A percentile compares a stretch with the other conserved stretches of the same genome.
Conservation (phyloP, 2,329 filamentous ascomycete genomes). For the Calonectria hongkongensis region DNA sequence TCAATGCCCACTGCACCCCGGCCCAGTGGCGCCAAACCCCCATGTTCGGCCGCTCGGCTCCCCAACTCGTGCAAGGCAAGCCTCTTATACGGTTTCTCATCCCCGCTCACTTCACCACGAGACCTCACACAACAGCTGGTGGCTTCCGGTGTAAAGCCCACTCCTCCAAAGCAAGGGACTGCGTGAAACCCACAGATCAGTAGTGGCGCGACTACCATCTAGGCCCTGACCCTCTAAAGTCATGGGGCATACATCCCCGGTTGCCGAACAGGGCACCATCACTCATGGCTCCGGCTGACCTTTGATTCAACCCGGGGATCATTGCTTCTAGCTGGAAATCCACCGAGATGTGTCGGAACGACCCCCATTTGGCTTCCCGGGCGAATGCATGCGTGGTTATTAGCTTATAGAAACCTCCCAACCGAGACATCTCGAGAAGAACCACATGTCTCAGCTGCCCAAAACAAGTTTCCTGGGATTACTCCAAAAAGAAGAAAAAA, state of each 20-base stretch:
- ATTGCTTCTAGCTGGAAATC: constrained; percentile 15
- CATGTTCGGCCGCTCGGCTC: not conserved
- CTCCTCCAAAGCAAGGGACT: constrained; percentile 10
- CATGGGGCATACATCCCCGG: constrained; percentile 32
- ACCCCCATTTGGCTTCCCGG: constrained; percentile 27
- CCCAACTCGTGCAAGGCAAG: not conserved
- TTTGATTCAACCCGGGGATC: constrained; percentile 23
- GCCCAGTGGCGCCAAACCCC: not conserved
- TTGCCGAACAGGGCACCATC: constrained; percentile 1
- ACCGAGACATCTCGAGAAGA: not conserved
- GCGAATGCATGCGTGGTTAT: not conserved
- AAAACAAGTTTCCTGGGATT: not conserved
- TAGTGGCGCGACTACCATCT: constrained; percentile 24
- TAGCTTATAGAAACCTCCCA: not conserved
- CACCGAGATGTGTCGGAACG: constrained; percentile 14
- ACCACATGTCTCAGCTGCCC: not conserved
- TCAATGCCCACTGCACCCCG: not conserved
- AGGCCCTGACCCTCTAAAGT: constrained; percentile 23
- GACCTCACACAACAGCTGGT: constrained; percentile 26
- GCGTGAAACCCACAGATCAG: constrained; percentile 15
- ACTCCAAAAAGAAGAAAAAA: not conserved
- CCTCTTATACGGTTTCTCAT: constrained; percentile 1
- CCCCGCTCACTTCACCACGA: constrained; percentile 22
- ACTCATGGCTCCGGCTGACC: constrained; percentile 12
- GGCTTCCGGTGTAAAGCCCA: constrained; percentile 11